Conservation (phyloP, 345 rosid species). For the Aquilaria yunnanensis region DNA sequence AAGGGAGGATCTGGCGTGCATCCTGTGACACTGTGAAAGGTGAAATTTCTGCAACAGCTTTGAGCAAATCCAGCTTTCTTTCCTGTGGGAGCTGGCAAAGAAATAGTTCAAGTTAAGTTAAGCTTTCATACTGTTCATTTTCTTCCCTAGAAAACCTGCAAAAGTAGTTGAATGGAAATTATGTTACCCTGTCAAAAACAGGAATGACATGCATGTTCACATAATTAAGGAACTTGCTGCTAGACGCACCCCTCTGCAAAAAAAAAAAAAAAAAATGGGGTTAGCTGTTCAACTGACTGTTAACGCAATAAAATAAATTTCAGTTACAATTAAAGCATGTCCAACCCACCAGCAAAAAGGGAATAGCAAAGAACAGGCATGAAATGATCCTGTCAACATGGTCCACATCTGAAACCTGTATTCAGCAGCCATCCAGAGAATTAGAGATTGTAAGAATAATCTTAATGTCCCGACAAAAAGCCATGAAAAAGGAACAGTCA, state of each 20-base stretch:
- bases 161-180: no score
- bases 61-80: conserved; percentile 92
- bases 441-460: no score
- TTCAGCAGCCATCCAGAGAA: neutral
- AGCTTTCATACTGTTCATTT: no score
- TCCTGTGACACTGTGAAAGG: conserved; percentile 87
- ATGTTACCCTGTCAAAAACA: conserved; percentile 78
- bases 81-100: conserved; percentile 84
- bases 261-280: no score
- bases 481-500: no score
- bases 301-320: no score
- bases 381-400: conserved; percentile 94
- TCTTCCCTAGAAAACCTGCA: no score
- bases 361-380: conserved; percentile 88
- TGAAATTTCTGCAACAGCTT: conserved; percentile 88
- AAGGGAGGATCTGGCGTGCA: conserved; percentile 90
- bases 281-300: no score
- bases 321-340: neutral
- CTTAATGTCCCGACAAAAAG: no score
- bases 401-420: conserved; percentile 88
- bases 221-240: conserved; percentile 86
- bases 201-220: conserved; percentile 84
- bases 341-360: conserved; percentile 74
- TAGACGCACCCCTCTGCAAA: conserved; percentile 85
- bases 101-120: no score